Conservation (phyloP, 306 rosid genomes). For the Oemleria cerasiformis region DNA sequence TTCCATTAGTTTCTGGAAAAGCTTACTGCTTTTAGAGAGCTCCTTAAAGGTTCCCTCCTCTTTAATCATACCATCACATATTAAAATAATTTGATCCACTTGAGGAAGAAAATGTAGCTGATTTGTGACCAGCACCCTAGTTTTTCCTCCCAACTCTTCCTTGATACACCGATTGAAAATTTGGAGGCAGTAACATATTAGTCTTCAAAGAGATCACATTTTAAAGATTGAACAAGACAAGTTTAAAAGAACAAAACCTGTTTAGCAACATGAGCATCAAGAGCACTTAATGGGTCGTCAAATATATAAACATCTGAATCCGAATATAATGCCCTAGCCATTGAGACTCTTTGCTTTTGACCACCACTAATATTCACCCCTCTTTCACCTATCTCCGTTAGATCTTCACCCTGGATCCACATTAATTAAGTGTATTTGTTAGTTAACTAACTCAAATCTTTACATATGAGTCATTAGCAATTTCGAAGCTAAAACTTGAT, state of each 20-base stretch:
- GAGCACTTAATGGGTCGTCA: conserved; percentile 95
- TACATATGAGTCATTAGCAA: conserved; percentile 13
- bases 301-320: conserved; percentile 75
- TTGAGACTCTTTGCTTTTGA: conserved; percentile 89
- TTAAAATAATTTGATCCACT: conserved; percentile 68
- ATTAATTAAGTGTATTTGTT: background rate
- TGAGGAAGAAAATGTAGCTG: conserved; percentile 93
- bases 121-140: conserved; percentile 88
- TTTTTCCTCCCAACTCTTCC: conserved; percentile 76
- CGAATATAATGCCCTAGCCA: conserved; percentile 91
- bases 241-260: conserved; percentile 39
- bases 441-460: background rate
- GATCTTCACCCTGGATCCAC: conserved; percentile 60
- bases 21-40: conserved; percentile 54
- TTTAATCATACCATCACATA: conserved; percentile 60
- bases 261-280: conserved; percentile 80
- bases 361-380: conserved; percentile 97
- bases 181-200: too few species aligned
- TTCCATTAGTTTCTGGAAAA: conserved; percentile 89
- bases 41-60: conserved; percentile 90
- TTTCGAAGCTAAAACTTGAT: conserved; percentile 8
- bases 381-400: conserved; percentile 92
- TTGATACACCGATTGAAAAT: conserved; percentile 66
- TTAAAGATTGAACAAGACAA: too few species aligned
- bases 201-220: too few species aligned